Evolutionary conservation across 108 stramenopile species (phyloP).

Genomic region (Phaeodactylum tricornutum): DNA sequence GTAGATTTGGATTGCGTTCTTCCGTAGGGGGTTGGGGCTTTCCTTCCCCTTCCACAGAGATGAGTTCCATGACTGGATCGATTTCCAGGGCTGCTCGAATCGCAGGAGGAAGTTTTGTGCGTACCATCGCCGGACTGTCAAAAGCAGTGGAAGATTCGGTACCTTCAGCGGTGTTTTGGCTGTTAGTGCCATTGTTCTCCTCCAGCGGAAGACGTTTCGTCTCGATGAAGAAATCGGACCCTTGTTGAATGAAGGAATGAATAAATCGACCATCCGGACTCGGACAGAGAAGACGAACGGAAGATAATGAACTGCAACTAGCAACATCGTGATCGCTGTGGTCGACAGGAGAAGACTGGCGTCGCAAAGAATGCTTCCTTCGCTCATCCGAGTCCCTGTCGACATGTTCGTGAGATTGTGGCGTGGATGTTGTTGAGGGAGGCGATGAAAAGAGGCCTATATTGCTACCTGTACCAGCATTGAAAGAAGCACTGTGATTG

Average conservation of each 20-base stretch:
- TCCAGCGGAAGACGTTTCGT: conserved; percentile 44
- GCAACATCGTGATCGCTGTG: too few relatives aligned
- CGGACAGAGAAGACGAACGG: conserved; percentile 35
- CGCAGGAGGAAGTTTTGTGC: conserved; percentile 25
- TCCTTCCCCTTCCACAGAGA: conserved; percentile 43
- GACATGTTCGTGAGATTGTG: too few relatives aligned
- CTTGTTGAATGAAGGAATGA: conserved; percentile 35
- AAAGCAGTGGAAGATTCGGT: too few relatives aligned
- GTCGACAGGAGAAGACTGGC: too few relatives aligned
- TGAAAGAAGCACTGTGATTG: too few relatives aligned
- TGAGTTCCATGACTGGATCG: conserved; percentile 50
- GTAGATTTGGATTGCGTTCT: conserved; percentile 2
- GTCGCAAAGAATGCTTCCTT: too few relatives aligned
- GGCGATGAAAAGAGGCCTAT: too few relatives aligned
- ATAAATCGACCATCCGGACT: conserved; percentile 52
- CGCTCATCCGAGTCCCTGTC: too few relatives aligned
- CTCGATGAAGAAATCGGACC: conserved; percentile 31
- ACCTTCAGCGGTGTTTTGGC: background rate
- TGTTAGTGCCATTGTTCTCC: conserved; percentile 8
- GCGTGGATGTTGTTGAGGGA: too few relatives aligned
- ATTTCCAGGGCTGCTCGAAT: conserved; percentile 24
- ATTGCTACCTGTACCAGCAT: too few relatives aligned
- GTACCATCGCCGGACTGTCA: conserved; percentile 6
- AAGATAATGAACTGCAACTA: too few relatives aligned
- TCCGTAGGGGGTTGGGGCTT: background rate